Conservation (phyloP, 768 basidiomycete genomes). For the Psilocybe cubensis region DNA sequence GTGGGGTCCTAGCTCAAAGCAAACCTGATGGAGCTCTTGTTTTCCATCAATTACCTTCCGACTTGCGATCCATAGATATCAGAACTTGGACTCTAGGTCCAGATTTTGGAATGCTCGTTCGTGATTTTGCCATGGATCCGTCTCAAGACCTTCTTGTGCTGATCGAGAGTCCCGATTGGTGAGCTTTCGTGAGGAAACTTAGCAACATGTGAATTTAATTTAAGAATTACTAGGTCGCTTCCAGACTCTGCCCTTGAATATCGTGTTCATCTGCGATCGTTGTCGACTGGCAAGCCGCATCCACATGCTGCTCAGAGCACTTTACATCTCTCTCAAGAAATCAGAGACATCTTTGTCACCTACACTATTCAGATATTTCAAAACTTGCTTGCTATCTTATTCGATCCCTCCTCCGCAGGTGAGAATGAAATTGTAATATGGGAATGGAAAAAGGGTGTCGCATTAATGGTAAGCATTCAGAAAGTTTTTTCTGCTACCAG, state of each 20-base stretch:
- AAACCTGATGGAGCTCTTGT: constrained; percentile 31
- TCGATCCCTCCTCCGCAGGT: constrained; percentile 32
- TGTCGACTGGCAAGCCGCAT: constrained; percentile 50
- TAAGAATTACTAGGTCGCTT: not conserved
- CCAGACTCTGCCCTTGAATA: not conserved
- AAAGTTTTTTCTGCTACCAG: not conserved
- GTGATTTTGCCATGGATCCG: constrained; percentile 71
- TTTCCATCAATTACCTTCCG: constrained; percentile 55
- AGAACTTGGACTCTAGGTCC: constrained; percentile 45
- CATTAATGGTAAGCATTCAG: constrained; percentile 47
- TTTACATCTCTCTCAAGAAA: constrained; percentile 30
- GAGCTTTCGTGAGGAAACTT: not conserved
- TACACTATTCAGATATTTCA: constrained; percentile 60
- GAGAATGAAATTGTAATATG: constrained; percentile 58
- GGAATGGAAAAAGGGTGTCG: constrained; percentile 66
- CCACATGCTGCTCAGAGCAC: constrained; percentile 40
- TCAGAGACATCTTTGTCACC: constrained; percentile 26
- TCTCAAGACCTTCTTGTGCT: constrained; percentile 66
- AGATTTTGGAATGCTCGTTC: constrained; percentile 36
- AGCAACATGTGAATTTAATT: not conserved
- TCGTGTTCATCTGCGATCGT: constrained; percentile 19
- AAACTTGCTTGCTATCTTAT: constrained; percentile 54
- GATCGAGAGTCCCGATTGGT: constrained; percentile 34
- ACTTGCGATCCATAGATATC: constrained; percentile 47
- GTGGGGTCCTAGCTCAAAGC: constrained; percentile 55